phyloP scores from a whole-genome alignment of 768 basidiomycete species.

The Tylopilus intermedius region DNA sequence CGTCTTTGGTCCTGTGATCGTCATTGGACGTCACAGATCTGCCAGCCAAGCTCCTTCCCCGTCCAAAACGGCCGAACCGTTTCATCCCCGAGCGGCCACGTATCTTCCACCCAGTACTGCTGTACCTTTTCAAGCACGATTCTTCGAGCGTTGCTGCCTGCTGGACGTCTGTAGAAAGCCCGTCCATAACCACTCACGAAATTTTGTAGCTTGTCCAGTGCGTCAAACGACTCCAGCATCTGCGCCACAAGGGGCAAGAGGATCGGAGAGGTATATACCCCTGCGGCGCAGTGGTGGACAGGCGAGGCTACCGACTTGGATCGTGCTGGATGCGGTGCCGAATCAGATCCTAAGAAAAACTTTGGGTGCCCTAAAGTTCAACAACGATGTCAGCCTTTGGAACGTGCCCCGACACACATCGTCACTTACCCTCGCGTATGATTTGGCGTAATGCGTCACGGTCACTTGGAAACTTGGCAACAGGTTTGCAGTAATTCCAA shows the following conservation, averaged over 20 bases:
- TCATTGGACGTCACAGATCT: conserved; percentile 31
- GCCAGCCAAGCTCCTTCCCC: conserved; percentile 77
- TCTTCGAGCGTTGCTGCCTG: conserved; percentile 27
- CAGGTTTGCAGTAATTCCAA: conserved; percentile 96
- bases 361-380: conserved; percentile 69
- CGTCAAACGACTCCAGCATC: conserved; percentile 81
- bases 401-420: not conserved
- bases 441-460: conserved; percentile 75
- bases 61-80: conserved; percentile 83
- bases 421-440: conserved; percentile 59
- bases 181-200: conserved; percentile 81
- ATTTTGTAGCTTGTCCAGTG: conserved; percentile 72
- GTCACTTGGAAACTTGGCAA: conserved; percentile 94
- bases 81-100: conserved; percentile 42
- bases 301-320: conserved; percentile 70
- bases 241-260: conserved; percentile 88
- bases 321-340: conserved; percentile 80
- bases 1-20: conserved; percentile 2
- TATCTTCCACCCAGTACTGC: conserved; percentile 39
- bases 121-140: conserved; percentile 43
- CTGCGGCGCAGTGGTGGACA: conserved; percentile 79
- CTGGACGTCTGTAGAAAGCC: conserved; percentile 60
- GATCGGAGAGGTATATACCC: conserved; percentile 92
- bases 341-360: conserved; percentile 97
- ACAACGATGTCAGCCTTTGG: not conserved